Percentiles rank a stretch among this genome's conserved stretches.
phyloP scores from a whole-genome alignment of 2,329 filamentous ascomycete genomes.

The Ophiognomonia clavigignenti-juglandacearum region DNA sequence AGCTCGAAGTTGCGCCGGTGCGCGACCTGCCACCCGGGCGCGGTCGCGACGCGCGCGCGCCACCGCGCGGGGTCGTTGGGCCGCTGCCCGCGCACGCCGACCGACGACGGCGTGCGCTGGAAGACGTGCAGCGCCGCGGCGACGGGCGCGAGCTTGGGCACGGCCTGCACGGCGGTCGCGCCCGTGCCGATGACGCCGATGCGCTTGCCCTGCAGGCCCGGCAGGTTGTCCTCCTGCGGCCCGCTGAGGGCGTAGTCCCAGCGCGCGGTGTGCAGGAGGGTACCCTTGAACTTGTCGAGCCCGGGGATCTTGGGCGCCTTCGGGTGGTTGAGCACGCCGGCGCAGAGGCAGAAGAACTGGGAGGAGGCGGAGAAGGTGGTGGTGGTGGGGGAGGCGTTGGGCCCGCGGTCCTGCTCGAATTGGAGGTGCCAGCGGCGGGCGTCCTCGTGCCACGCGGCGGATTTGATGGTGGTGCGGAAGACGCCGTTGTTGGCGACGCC shows the following conservation, averaged over 20 bases:
- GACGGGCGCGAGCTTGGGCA: slow-evolving; percentile 40
- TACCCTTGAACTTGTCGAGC: slow-evolving; percentile 35
- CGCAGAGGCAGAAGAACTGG: slow-evolving; percentile 34
- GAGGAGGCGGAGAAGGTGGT: slow-evolving; percentile 30
- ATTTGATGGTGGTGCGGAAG: slow-evolving; percentile 39
- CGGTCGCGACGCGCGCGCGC: slow-evolving; percentile 24
- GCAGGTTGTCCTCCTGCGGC: slow-evolving; percentile 34
- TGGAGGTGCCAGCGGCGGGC: slow-evolving; percentile 19
- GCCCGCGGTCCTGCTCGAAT: slow-evolving; percentile 13
- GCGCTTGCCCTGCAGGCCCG: slow-evolving; percentile 39
- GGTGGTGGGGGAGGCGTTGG: too few species aligned
- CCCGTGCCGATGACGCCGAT: slow-evolving; percentile 48
- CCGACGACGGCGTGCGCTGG: slow-evolving; percentile 47
- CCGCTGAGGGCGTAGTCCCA: slow-evolving; percentile 42
- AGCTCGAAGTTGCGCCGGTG: slow-evolving; percentile 39
- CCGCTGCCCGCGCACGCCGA: slow-evolving; percentile 33
- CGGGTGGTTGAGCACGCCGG: slow-evolving; percentile 34
- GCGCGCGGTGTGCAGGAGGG: slow-evolving; percentile 39
- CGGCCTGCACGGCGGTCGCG: slow-evolving; percentile 40
- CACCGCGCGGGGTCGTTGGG: slow-evolving; percentile 38
- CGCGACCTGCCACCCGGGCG: slow-evolving; percentile 44
- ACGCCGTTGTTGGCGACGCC: slow-evolving; percentile 37
- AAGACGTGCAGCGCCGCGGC: slow-evolving; percentile 50
- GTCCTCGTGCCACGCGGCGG: slow-evolving; percentile 36
- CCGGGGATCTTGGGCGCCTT: slow-evolving; percentile 38